Evolutionary conservation across 768 basidiomycete genomes (phyloP).

Genomic region (Obba rivulosa): DNA sequence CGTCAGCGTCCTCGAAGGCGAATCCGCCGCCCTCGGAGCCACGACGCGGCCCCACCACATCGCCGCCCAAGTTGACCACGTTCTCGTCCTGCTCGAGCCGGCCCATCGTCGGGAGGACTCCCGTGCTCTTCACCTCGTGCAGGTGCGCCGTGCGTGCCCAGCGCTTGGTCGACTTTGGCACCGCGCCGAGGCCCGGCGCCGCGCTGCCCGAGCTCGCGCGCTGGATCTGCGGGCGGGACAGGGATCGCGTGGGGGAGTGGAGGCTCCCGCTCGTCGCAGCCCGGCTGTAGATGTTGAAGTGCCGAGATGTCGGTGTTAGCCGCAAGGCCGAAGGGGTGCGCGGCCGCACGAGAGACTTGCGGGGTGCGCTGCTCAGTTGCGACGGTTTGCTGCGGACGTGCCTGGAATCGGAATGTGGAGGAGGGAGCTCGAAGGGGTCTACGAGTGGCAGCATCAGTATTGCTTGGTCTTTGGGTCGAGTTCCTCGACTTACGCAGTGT

Average conservation of each 20-base stretch:
- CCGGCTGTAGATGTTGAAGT: slow-evolving; percentile 15
- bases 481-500: background rate
- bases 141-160: slow-evolving; percentile 67
- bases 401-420: slow-evolving; percentile 10
- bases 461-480: background rate
- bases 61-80: background rate
- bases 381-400: background rate
- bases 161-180: slow-evolving; percentile 43
- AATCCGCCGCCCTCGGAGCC: too few species aligned
- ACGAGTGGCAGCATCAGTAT: background rate
- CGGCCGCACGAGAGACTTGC: slow-evolving; percentile 6
- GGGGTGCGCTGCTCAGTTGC: background rate
- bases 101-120: background rate
- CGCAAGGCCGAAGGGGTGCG: slow-evolving; percentile 18
- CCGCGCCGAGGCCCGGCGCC: slow-evolving; percentile 23
- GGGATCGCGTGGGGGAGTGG: slow-evolving; percentile 24
- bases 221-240: slow-evolving; percentile 33
- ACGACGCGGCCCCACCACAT: background rate
- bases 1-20: background rate
- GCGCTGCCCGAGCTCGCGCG: slow-evolving; percentile 37
- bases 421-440: slow-evolving; percentile 13
- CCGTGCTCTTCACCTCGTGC: slow-evolving; percentile 46
- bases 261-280: slow-evolving; percentile 11
- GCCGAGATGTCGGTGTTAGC: slow-evolving; percentile 9
- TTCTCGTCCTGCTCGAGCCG: background rate